phyloP scores from a whole-genome alignment of 2,329 filamentous ascomycete genomes.

The Diaporthe sp. region DNA sequence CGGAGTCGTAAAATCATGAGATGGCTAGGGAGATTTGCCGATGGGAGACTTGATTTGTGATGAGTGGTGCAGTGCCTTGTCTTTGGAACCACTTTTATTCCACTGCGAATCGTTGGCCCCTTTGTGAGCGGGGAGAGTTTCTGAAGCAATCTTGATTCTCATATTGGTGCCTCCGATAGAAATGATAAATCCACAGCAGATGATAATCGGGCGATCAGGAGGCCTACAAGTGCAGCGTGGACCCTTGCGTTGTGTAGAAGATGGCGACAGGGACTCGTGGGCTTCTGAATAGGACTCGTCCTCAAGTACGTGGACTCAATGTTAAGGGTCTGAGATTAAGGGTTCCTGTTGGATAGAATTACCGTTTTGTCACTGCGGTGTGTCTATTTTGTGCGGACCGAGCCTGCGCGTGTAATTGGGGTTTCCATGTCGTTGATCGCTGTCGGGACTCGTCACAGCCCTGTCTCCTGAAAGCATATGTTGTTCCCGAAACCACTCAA shows the following conservation, averaged over 20 bases:
- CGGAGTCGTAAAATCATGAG: no score
- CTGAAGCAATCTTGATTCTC: not conserved
- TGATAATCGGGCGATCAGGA: not conserved
- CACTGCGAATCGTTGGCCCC: not conserved
- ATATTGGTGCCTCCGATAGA: conserved; percentile 5
- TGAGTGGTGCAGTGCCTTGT: not conserved
- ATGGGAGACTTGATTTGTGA: not conserved
- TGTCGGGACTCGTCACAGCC: conserved; percentile 6
- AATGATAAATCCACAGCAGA: not conserved
- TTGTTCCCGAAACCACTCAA: not conserved
- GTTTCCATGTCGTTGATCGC: conserved; percentile 18
- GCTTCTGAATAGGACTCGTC: not conserved
- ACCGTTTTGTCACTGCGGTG: not conserved
- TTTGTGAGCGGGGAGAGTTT: not conserved
- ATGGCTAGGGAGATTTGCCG: not conserved
- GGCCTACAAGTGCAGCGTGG: not conserved
- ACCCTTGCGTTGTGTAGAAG: not conserved
- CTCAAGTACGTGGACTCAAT: not conserved
- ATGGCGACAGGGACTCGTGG: not conserved
- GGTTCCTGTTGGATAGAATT: not conserved
- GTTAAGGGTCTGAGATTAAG: not conserved
- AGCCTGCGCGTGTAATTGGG: not conserved
- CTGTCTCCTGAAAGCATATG: conserved; percentile 14
- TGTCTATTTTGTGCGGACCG: not conserved
- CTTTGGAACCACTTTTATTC: not conserved